Conservation (phyloP, 768 basidiomycete species). For the Hydnomerulius pinastri region DNA sequence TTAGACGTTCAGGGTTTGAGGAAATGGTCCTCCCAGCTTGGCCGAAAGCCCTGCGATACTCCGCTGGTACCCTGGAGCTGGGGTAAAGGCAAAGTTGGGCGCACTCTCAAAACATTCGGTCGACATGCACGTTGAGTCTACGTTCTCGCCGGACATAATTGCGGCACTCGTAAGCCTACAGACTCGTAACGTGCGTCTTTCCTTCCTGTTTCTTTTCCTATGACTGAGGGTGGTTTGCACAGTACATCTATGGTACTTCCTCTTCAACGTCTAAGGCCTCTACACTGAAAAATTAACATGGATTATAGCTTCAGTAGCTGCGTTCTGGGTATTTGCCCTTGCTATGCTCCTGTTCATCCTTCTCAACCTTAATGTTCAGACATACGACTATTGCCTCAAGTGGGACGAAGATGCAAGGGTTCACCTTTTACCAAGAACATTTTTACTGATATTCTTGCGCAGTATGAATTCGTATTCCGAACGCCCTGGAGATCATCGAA, state of each 20-base stretch:
- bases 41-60: no score
- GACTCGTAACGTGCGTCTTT: neutral
- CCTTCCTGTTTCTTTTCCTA: neutral
- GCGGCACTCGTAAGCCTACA: neutral
- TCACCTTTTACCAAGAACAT: neutral
- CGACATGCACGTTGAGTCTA: neutral
- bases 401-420: neutral
- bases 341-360: neutral
- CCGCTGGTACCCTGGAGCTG: neutral
- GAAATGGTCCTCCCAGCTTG: no score
- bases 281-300: neutral
- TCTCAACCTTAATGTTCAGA: neutral
- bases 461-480: neutral
- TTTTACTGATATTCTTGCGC: neutral
- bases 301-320: slow-evolving; percentile 2
- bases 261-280: neutral
- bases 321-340: slow-evolving; percentile 8
- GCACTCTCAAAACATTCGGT: no score
- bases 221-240: neutral
- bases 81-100: no score
- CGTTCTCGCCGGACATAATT: neutral
- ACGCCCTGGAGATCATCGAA: slow-evolving; percentile 1
- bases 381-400: slow-evolving; percentile 2
- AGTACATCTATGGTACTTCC: neutral
- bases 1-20: no score